Base-by-base conservation (phyloP, 1,139 yeast species). In the Saccharomyces hybrid region DNA sequence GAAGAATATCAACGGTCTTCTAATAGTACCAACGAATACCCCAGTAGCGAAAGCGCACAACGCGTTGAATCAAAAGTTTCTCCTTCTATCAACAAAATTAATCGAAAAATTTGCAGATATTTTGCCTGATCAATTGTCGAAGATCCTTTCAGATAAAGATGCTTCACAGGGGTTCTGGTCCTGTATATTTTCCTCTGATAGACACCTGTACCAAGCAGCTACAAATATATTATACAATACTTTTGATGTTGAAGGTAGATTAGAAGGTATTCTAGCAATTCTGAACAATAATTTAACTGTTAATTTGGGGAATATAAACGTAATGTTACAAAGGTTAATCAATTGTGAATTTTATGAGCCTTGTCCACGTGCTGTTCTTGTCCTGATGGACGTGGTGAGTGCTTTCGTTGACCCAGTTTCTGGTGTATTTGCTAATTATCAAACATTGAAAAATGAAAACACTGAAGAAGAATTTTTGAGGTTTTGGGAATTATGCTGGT, bases 401-500 rank as follows among this genome's bases (percentile, higher is more conserved):
- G 81, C 85, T 0, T 73, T 88, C 51, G 77, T 81, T 50, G 88
- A 86, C 63, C 88, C 95, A 0, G 74, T 84, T 16, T 75, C 74
- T 47, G 93, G 95, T 52, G 68, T 80, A 4, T 69, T 79, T 47
- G 63, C 70, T 4, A 64, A 67, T 28, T 70, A 69, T 44, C 58
- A 66, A 8, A 59, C 58, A 32, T 59, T 67, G 55, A 62, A 60
- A 16, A 54, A 54, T 32, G 57, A 55, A 2, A 59, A 58, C 11
- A 60, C 69, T 14, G 64, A 62, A 31, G 62, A 60, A 24, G 66
- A 69, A 19, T 65, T 59, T 65, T 75, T 54, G 65, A 71, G 31
- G 58, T 68, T 34, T 83, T 91, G 98, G 98, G 74, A 73, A 19
- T 63, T 72, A 14, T 75, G 82, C 46, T 91, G 98, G 97, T 67